These are phyloP conservation scores for Verticillium nubilum DNA, from an alignment of 2,329 filamentous ascomycete genomes.

Conservation along the genomic window DNA sequence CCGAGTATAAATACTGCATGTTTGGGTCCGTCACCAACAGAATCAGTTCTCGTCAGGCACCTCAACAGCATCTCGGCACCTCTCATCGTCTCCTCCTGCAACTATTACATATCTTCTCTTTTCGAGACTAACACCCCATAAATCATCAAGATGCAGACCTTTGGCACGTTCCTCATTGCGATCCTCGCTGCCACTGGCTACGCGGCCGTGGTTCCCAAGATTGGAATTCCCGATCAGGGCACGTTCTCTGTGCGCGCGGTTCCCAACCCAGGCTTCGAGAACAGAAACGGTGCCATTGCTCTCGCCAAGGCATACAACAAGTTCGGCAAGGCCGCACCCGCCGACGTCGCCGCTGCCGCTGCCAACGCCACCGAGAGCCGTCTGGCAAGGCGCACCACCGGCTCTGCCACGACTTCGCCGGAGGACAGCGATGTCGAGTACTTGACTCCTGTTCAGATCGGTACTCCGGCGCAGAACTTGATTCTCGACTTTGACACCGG, in stretches of 20 bases:
- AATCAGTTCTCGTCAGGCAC: too few species aligned
- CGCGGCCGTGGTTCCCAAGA: neutral
- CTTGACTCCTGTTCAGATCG: slow-evolving; percentile 33
- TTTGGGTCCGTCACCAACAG: too few species aligned
- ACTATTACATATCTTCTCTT: too few species aligned
- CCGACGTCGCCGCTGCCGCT: slow-evolving; percentile 19
- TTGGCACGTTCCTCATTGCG: neutral
- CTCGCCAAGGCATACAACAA: slow-evolving; percentile 32
- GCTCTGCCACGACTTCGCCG: slow-evolving; percentile 21
- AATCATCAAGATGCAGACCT: neutral
- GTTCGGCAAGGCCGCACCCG: slow-evolving; percentile 26
- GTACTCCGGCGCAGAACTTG: slow-evolving; percentile 35
- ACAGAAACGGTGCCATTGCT: slow-evolving; percentile 22
- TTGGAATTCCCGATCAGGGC: neutral
- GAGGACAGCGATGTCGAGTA: slow-evolving; percentile 28
- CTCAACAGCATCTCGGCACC: neutral
- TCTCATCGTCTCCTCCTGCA: neutral
- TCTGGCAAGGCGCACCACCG: slow-evolving; percentile 19
- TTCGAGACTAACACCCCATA: neutral
- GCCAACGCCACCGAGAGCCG: slow-evolving; percentile 5
- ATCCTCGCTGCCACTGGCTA: neutral
- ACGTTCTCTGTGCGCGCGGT: neutral
- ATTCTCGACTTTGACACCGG: slow-evolving; percentile 41
- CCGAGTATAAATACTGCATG: too few species aligned
- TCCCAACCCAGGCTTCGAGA: neutral